Percentiles rank a stretch among this genome's conserved stretches.
phyloP scores from a whole-genome alignment of 106 monocot genomes.

The Ottelia alismoides region DNA sequence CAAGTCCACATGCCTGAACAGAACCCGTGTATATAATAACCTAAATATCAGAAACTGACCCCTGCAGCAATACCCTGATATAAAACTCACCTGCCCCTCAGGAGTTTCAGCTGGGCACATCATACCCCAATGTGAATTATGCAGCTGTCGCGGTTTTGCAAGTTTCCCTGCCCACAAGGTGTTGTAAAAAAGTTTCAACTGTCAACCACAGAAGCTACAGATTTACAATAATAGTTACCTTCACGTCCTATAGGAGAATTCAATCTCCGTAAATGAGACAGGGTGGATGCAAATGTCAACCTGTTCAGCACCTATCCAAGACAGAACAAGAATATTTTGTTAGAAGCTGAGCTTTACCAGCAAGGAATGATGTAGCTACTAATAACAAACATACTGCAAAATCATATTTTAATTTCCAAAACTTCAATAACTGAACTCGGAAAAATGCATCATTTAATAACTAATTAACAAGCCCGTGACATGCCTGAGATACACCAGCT shows the following conservation, averaged over 20 bases:
- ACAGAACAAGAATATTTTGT: not conserved
- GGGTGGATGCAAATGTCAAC: constrained; percentile 92
- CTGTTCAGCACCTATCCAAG: constrained; percentile 73
- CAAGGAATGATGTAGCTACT: too few species aligned
- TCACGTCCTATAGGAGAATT: constrained; percentile 98
- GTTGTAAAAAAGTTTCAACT: not conserved
- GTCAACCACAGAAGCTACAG: not conserved
- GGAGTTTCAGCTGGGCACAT: constrained; percentile 99
- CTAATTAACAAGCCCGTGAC: too few species aligned
- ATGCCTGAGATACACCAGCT: constrained; percentile 99
- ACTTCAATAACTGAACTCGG: too few species aligned
- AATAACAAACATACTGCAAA: too few species aligned
- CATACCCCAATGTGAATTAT: constrained; percentile 99
- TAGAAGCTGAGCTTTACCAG: too few species aligned
- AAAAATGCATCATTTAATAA: too few species aligned
- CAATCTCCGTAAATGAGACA: constrained; percentile 85
- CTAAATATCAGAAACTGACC: too few species aligned
- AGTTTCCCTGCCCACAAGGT: constrained; percentile 50
- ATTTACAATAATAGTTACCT: constrained; percentile 33
- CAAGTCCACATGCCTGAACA: constrained; percentile 83
- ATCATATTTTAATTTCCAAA: too few species aligned
- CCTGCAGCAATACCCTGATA: too few species aligned
- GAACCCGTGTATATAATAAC: too few species aligned
- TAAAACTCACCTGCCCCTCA: constrained; percentile 70
- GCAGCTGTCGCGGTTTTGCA: constrained; percentile 92